Base-by-base conservation (phyloP, 2,329 filamentous ascomycete species). In the Colletotrichum paranaense region DNA sequence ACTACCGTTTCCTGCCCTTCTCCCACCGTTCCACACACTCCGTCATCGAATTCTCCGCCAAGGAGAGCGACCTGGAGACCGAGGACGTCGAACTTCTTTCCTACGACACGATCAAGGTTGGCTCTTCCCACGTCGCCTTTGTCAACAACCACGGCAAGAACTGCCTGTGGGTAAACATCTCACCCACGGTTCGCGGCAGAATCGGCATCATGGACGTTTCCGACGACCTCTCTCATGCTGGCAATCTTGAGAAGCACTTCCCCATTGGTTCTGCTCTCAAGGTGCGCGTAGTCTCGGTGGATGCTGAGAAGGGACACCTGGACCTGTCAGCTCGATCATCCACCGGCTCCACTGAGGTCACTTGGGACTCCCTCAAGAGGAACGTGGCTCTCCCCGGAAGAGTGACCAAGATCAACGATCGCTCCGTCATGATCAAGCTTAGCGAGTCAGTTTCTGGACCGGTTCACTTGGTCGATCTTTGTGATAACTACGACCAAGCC, bases 1-100 rank as follows among this genome's bases (percentile, higher is more conserved):
- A 94, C 78, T 94, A 98, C 82, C 92, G 93, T 58, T 99, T 98
- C 85, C 87, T 99, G 55, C 95, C 97, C 2, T 94, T 99, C 78
- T 94, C 93, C 49, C 96, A 98, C 83, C 91, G 95, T 66, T 91
- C 92, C 60, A 92, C 91, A 68, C 95, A 95, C 81, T 92, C 92
- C 0, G 93, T 98, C 1, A 93, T 96, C 72, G 97, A 99, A 81
- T 88, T 98, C 65, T 97, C 95, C 4, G 90, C 93, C 4, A 98
- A 95, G 83, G 88, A 90, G 42, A 93, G 90, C 70, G 89, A 93
- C 72, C 81, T 92, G 53, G 87, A 91, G 66, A 80, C 80, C 24
- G 81, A 82, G 12, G 75, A 80, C 7, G 77, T 82, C 0, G 78
- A 85, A 42, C 85, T 92, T 1, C 85, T 98, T 58, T 91, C 91